A percentile compares a stretch with the other conserved stretches of the same genome.
phyloP scores from a whole-genome alignment of 768 basidiomycete genomes.

The Rubroboletus satanas region DNA sequence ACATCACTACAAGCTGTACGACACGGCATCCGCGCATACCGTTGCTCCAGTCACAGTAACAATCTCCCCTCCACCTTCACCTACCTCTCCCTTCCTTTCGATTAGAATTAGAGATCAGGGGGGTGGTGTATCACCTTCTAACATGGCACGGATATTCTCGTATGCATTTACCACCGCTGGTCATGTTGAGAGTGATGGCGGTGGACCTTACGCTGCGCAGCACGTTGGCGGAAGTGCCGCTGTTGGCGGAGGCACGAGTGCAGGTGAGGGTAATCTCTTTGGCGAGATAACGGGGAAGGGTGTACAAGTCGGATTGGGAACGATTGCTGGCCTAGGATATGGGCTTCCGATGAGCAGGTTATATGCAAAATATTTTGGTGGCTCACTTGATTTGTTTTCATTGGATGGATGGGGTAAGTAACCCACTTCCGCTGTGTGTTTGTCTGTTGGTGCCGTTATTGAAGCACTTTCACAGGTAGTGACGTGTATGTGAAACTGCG shows the following conservation, averaged over 20 bases:
- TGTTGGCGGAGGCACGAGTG: conserved; percentile 41
- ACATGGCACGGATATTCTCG: conserved; percentile 80
- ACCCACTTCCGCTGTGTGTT: background rate
- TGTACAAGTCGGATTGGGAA: conserved; percentile 78
- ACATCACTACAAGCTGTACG: conserved; percentile 48
- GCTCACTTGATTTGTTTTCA: conserved; percentile 75
- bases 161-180: conserved; percentile 90
- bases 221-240: conserved; percentile 70
- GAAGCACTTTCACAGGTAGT: conserved; percentile 32
- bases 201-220: conserved; percentile 77
- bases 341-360: conserved; percentile 78
- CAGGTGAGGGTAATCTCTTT: conserved; percentile 56
- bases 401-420: conserved; percentile 78
- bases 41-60: conserved; percentile 71
- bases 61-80: conserved; percentile 51
- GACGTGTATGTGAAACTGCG: conserved; percentile 55
- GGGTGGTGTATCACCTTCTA: conserved; percentile 71
- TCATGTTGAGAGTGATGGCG: conserved; percentile 42
- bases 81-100: conserved; percentile 52
- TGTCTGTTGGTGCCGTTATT: background rate
- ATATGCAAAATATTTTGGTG: conserved; percentile 83
- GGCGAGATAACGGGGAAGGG: conserved; percentile 76
- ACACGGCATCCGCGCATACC: conserved; percentile 29
- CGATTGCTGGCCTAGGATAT: conserved; percentile 86
- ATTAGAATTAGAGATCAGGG: conserved; percentile 83